Evolutionary conservation across 495 filamentous ascomycete species (phyloP), one percentile per base, ranked within the genome.

Genomic region (Penicillium arizonense): DNA sequence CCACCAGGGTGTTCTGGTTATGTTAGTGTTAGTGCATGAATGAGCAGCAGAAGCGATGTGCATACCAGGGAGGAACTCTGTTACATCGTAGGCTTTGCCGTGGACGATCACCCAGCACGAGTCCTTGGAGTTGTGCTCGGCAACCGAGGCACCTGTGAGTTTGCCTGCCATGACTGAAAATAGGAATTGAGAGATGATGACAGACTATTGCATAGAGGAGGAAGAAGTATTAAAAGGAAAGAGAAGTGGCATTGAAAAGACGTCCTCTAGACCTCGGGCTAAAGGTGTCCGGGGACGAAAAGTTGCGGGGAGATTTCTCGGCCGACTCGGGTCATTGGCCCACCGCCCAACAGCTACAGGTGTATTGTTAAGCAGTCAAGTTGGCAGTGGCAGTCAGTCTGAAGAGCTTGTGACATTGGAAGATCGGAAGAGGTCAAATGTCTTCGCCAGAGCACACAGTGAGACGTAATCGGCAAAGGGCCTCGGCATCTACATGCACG

Each of bases 71-170:
- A 93, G 75, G 71, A 97, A 96, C 49, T 95, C 91, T 38, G 89
- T 88, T 39, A 94, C 87, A 72, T 97, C 92, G 77, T 96, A 97
- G 58, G 93, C 90, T 58, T 88, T 88, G 52, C 87, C 84, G 75
- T 97, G 91, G 59, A 97, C 84, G 62, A 97, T 86, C 61, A 91
- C 85, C 84, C 87, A 90, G 50, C 84, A 83, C 12, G 85, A 87
- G 63, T 96, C 88, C 53, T 87, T 85, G 56, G 83, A 87, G 74
- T 89, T 92, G 77, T 97, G 88, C 71, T 85, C 80, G 43, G 87
- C 85, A 62, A 96, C 88, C 55, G 87, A 83, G 21, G 78, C 83
- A 69, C 89, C 89, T 41, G 87, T 88, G 64, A 90, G 68, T 52
- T 77, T 79, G 43, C 42, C 55, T 48, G 63, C 62, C 30, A 63